Percentiles rank a stretch among this genome's conserved stretches.
phyloP scores from a whole-genome alignment of 495 filamentous ascomycete genomes.

The Aspergillus cristatus region DNA sequence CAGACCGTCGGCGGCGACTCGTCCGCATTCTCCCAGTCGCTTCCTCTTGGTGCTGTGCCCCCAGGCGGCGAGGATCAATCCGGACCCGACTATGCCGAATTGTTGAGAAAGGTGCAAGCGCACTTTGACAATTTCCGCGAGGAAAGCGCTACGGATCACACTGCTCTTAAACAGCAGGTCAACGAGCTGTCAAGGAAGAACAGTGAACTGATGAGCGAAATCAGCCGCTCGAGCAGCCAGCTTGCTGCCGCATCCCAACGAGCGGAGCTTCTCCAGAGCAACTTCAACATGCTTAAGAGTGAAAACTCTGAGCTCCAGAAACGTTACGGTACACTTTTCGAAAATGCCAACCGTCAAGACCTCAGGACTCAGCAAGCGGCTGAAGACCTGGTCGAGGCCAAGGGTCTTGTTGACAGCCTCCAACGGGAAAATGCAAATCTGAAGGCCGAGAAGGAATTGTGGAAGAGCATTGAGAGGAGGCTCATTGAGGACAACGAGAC shows the following conservation, averaged over 20 bases:
- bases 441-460: slow-evolving; percentile 84
- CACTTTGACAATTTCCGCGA: slow-evolving; percentile 87
- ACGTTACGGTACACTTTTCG: slow-evolving; percentile 61
- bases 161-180: slow-evolving; percentile 75
- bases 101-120: slow-evolving; percentile 75
- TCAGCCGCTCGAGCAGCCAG: slow-evolving; percentile 68
- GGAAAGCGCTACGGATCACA: slow-evolving; percentile 69
- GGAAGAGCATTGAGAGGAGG: slow-evolving; percentile 84
- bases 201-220: slow-evolving; percentile 67
- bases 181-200: slow-evolving; percentile 76
- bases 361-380: slow-evolving; percentile 80
- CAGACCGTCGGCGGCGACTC: slow-evolving; percentile 50
- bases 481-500: slow-evolving; percentile 76
- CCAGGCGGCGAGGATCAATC: slow-evolving; percentile 30
- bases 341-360: slow-evolving; percentile 81
- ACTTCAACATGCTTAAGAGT: slow-evolving; percentile 68
- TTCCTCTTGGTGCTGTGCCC: slow-evolving; percentile 36
- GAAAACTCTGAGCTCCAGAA: slow-evolving; percentile 83
- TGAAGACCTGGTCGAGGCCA: slow-evolving; percentile 84
- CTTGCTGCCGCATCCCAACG: slow-evolving; percentile 71
- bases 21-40: slow-evolving; percentile 57
- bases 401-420: slow-evolving; percentile 72
- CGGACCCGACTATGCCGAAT: slow-evolving; percentile 51
- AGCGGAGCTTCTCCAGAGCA: slow-evolving; percentile 82
- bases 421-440: slow-evolving; percentile 86